Evolutionary conservation across 805 yeast species (phyloP), one percentile per base, ranked within the genome.

Genomic region (Scheffersomyces spartinae): DNA sequence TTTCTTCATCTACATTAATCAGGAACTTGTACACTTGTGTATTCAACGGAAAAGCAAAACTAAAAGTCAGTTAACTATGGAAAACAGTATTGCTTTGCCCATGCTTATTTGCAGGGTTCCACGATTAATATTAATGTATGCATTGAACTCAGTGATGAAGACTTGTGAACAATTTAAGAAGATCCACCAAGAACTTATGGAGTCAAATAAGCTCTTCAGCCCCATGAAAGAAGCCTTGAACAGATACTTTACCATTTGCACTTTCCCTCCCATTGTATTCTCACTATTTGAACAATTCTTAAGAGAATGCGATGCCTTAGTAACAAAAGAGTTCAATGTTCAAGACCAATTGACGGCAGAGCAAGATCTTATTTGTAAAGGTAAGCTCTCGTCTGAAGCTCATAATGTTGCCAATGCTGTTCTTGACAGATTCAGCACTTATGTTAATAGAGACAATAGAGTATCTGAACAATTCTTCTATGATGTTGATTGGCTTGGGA

Each of bases 31-130:
- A 13, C 67, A 74, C 17, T 39, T 74, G 15, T 40, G 40, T 18
- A 26, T 34, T 13, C 29, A 40, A 23, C 30, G 31, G 6, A 34
- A 41, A 5, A 21, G 30, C 3, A 31, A 33, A 17, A 32, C 43
- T 21, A 18, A 19, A 8, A 38, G 45, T 28, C 36, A 32, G 8
- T 34, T 60, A 11, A 39, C 38, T 7, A 28, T 45, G 10, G 32
- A 40, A 17, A 57, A 52, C 32, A 60, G 71, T 1, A 45, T 76
- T 10, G 75, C 64, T 0, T 45, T 74, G 9, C 75, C 84, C 1
- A 50, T 80, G 5, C 43, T 79, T 26, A 54, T 79, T 31, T 70
- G 81, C 23, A 77, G 77, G 43, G 74, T 80, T 26, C 81, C 86
- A 4, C 52, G 91, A 28, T 63, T 78, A 2, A 63, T 80, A 31